Conservation (phyloP, 345 rosid species). For the Hibiscus syriacus region DNA sequence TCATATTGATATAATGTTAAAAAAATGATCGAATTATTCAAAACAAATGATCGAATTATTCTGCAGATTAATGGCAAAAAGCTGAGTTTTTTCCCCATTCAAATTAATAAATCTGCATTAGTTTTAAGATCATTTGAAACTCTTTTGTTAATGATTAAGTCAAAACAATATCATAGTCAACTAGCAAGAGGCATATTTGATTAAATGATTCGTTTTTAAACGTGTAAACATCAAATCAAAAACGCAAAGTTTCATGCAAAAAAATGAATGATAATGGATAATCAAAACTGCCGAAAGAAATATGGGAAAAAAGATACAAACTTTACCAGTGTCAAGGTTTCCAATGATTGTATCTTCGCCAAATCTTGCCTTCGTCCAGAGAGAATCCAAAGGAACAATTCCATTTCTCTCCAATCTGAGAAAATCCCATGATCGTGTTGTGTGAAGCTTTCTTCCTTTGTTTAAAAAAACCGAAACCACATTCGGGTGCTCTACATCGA, state of each 20-base stretch:
- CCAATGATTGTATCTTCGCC: conserved; percentile 54
- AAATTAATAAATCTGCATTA: background rate
- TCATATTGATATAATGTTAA: background rate
- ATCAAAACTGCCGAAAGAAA: background rate
- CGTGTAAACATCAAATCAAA: conserved; percentile 10
- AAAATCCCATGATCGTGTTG: conserved; percentile 67
- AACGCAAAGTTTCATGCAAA: background rate
- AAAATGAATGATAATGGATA: background rate
- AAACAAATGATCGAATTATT: background rate
- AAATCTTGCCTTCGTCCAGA: conserved; percentile 41
- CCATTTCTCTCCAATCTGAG: conserved; percentile 43
- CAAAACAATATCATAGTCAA: background rate
- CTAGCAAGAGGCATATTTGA: background rate
- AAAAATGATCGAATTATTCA: no score
- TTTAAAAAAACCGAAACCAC: conserved; percentile 51
- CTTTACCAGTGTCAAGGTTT: conserved; percentile 53
- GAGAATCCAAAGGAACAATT: conserved; percentile 25
- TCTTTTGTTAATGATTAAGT: background rate
- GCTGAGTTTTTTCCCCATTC: conserved; percentile 4
- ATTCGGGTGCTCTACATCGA: conserved; percentile 45
- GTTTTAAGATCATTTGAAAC: background rate
- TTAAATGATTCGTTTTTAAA: background rate
- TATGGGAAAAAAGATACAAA: background rate
- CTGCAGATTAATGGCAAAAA: background rate
- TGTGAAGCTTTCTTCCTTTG: conserved; percentile 42